Evolutionary conservation across 176 grass and related monocot species (phyloP).

Genomic region (Elymus sibiricus): DNA sequence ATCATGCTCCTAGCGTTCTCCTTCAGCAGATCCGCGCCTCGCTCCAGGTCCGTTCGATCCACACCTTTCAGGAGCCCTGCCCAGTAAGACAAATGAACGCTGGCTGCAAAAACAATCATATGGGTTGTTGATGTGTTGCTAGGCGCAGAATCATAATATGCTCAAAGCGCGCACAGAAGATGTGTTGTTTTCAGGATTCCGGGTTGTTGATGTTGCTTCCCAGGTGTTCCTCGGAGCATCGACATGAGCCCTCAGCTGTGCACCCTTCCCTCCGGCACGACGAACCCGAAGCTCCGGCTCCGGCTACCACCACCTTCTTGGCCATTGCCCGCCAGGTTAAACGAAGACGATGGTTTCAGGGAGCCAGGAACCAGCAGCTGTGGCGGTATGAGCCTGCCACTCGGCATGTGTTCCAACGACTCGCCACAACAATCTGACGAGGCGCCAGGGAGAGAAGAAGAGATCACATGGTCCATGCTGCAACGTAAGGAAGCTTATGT

Average conservation of each 20-base stretch:
- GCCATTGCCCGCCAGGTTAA: neutral
- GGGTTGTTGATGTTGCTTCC: constrained; percentile 33
- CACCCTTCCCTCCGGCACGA: constrained; percentile 80
- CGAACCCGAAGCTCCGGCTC: constrained; percentile 36
- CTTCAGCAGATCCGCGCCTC: too few species aligned
- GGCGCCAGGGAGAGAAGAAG: constrained; percentile 44
- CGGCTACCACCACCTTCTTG: constrained; percentile 35
- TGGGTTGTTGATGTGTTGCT: too few species aligned
- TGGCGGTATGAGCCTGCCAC: constrained; percentile 50
- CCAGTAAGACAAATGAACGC: too few species aligned
- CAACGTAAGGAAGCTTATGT: too few species aligned
- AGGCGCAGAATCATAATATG: constrained; percentile 8
- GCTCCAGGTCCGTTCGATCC: too few species aligned
- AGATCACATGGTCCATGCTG: constrained; percentile 53
- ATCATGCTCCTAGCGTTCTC: too few species aligned
- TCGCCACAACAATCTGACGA: constrained; percentile 45
- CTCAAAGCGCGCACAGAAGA: neutral
- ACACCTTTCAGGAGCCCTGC: too few species aligned
- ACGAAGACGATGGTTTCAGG: constrained; percentile 52
- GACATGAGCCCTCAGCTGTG: constrained; percentile 86
- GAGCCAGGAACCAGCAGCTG: constrained; percentile 74
- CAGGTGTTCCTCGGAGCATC: constrained; percentile 38
- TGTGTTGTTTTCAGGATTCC: constrained; percentile 26
- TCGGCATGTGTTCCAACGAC: constrained; percentile 39
- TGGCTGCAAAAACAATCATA: too few species aligned